A percentile compares a stretch with the other conserved stretches of the same genome.
These are phyloP conservation scores for Chytriomyces sp. DNA, from an alignment of 192 early-diverging fungal species.

Conservation along the genomic window DNA sequence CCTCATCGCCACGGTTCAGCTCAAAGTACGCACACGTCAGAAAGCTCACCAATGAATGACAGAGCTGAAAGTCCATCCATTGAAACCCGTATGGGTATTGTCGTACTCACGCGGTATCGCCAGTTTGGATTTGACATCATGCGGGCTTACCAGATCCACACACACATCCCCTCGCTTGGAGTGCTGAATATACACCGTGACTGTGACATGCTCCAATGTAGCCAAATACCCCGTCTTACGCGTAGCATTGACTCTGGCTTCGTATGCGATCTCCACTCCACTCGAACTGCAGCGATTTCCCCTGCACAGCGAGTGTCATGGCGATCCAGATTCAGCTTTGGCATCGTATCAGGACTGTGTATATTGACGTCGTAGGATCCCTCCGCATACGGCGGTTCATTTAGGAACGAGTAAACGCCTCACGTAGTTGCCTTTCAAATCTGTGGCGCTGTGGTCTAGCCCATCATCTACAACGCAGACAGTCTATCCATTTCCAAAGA, in stretches of 20 bases:
- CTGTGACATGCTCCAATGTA: conserved; percentile 83
- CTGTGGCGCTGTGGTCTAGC: conserved; percentile 80
- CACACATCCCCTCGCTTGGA: conserved; percentile 81
- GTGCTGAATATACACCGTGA: conserved; percentile 82
- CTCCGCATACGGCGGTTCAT: conserved; percentile 54
- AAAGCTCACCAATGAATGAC: conserved; percentile 85
- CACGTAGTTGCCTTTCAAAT: conserved; percentile 85
- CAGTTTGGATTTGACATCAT: conserved; percentile 65
- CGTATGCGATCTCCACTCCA: conserved; percentile 89
- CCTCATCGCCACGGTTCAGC: background rate
- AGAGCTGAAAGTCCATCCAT: conserved; percentile 90
- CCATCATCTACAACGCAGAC: conserved; percentile 97
- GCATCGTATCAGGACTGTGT: conserved; percentile 70
- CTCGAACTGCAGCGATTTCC: conserved; percentile 85
- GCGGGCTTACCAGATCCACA: conserved; percentile 75
- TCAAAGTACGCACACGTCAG: background rate
- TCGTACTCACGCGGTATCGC: conserved; percentile 71
- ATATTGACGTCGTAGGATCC: conserved; percentile 97
- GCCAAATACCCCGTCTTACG: conserved; percentile 51
- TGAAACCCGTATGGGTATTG: conserved; percentile 65
- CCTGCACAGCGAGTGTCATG: conserved; percentile 98
- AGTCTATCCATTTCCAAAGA: conserved; percentile 82
- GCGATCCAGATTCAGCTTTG: conserved; percentile 71
- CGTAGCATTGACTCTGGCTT: conserved; percentile 79
- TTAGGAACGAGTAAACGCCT: conserved; percentile 34